A percentile compares a stretch with the other conserved stretches of the same genome.
phyloP scores from a whole-genome alignment of 768 basidiomycete genomes.

The Lactarius hatsudake region DNA sequence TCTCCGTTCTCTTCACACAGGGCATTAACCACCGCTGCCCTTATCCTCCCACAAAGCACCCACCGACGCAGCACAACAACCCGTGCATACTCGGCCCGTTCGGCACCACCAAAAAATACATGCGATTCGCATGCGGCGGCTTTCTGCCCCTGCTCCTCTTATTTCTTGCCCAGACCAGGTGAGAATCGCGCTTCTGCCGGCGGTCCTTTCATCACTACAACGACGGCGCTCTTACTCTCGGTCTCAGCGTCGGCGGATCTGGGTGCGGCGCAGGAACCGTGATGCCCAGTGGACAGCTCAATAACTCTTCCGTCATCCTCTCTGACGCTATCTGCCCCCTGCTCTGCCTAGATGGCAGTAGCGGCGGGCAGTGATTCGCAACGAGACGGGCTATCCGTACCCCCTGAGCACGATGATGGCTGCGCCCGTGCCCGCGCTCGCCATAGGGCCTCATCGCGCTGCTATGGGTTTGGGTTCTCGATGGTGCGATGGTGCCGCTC shows the following conservation, averaged over 20 bases:
- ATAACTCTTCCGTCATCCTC: background rate
- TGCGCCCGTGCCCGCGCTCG: background rate
- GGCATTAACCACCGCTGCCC: background rate
- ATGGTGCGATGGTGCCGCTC: background rate
- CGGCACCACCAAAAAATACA: constrained; percentile 1
- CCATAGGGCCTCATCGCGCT: background rate
- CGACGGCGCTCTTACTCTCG: background rate
- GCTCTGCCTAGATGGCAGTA: background rate
- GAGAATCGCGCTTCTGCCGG: background rate
- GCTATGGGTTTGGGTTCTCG: constrained; percentile 16
- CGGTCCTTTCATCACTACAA: background rate
- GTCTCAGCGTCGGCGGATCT: background rate
- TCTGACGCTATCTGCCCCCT: background rate
- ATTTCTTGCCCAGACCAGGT: constrained; percentile 8
- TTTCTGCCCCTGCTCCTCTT: background rate
- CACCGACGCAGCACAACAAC: background rate
- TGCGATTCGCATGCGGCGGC: constrained; percentile 13
- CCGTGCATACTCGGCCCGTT: background rate
- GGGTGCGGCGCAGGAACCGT: background rate
- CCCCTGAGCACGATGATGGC: background rate
- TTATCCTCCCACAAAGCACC: background rate
- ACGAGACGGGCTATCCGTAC: no score
- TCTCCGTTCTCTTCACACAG: background rate
- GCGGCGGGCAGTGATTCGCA: no score
- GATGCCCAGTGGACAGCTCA: background rate